Percentiles rank a stretch among this genome's conserved stretches.
phyloP scores from a whole-genome alignment of 2,329 filamentous ascomycete species.

The Biscogniauxia marginata region DNA sequence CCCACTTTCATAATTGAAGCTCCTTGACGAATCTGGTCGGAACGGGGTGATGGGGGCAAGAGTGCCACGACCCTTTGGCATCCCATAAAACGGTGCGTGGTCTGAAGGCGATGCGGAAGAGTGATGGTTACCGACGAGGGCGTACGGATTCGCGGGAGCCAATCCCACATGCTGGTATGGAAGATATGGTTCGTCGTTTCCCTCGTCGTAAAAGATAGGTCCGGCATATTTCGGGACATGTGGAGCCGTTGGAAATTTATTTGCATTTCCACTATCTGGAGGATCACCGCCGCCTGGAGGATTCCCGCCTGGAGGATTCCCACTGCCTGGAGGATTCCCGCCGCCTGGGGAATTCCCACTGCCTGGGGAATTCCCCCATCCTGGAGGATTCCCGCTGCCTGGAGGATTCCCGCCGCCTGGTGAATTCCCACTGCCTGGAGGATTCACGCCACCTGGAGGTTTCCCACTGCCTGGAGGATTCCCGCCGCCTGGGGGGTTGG shows the following conservation, averaged over 20 bases:
- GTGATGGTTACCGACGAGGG: slow-evolving; percentile 13
- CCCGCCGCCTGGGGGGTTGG: too few relatives aligned
- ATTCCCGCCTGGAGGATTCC: too few relatives aligned
- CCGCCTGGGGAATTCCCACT: too few relatives aligned
- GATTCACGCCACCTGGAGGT: too few relatives aligned
- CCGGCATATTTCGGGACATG: slow-evolving; percentile 13
- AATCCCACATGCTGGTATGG: slow-evolving; percentile 16
- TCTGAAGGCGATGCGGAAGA: slow-evolving; percentile 19
- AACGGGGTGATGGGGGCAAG: slow-evolving; percentile 16
- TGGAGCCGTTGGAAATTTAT: background rate
- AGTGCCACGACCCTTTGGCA: slow-evolving; percentile 24
- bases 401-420: too few relatives aligned
- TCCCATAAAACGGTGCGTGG: slow-evolving; percentile 25
- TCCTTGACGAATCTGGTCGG: slow-evolving; percentile 28
- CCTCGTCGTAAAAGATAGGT: slow-evolving; percentile 5
- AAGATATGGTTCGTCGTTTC: slow-evolving; percentile 1
- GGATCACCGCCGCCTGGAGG: too few relatives aligned
- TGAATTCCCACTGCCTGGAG: too few relatives aligned
- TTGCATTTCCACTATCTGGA: too few relatives aligned
- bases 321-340: too few relatives aligned
- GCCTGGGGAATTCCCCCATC: too few relatives aligned
- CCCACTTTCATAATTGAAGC: slow-evolving; percentile 36
- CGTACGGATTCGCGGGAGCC: slow-evolving; percentile 11
- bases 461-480: too few relatives aligned
- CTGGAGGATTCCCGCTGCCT: too few relatives aligned